Evolutionary conservation across 1,284 basidiomycete genomes (phyloP), one percentile per base, ranked within the genome.

Genomic region (Leccinum fallax): DNA sequence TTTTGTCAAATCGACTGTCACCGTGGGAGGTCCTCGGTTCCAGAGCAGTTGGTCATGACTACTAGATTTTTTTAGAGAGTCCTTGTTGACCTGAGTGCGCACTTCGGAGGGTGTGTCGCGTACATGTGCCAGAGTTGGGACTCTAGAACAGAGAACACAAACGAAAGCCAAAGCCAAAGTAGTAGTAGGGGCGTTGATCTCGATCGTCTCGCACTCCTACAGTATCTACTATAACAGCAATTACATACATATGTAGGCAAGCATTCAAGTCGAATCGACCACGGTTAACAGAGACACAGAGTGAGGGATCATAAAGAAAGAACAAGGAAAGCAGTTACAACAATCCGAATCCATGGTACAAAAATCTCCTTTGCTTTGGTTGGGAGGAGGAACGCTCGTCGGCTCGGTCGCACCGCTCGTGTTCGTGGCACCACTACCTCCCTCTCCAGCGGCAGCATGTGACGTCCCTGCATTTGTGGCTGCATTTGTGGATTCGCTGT

Each of bases 341-440:
- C 19, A 48, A 21, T n/a, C 19, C 19, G 11, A 48, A 48, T 48
- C 46, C 46, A 21, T 48, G 11, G 19, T 21, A 21, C 11, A 21
- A 19, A 48, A 48, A 48, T 48, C 15, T 94, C 94, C 77, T 96
- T 96, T 2, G 93, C 90, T 78, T 93, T 95, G 68, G 30, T 81
- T 75, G 19, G 78, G 66, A 9, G 75, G 73, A 1, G 66, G 65
- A 9, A 68, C 65, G 7, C 68, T 65, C 15, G 76, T 70, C 1
- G 67, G 65, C 15, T 70, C 74, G 11, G 64, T 62, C 3, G 61
- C 61, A 53, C 64, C 61, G 16, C 57, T 62, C 16, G 70, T 16
- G 46, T 70, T 76, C 9, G 63, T 69, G 0, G 64, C 56, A 34
- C 67, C 64, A 24, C 64, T 60, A 13, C 61, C 66, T 4, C 70